A percentile compares a stretch with the other conserved stretches of the same genome.
phyloP scores from a whole-genome alignment of 1,284 basidiomycete genomes.

The Ustilago sp. region DNA sequence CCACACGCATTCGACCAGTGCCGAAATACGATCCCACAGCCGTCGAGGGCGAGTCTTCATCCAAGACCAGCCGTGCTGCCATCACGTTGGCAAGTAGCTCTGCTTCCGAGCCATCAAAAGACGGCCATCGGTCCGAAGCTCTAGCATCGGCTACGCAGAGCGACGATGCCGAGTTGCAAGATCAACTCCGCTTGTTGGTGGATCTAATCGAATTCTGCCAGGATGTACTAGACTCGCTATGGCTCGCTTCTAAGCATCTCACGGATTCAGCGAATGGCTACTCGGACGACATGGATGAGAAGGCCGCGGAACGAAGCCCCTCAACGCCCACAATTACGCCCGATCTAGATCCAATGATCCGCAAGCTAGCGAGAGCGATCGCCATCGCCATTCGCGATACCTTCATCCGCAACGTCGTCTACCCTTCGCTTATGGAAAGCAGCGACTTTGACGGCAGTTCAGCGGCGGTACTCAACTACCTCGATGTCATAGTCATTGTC shows the following conservation, averaged over 20 bases:
- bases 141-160: constrained; percentile 70
- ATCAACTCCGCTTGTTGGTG: constrained; percentile 85
- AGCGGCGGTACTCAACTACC: constrained; percentile 95
- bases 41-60: constrained; percentile 12
- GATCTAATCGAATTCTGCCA: constrained; percentile 91
- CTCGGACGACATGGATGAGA: constrained; percentile 18
- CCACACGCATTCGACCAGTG: constrained; percentile 68
- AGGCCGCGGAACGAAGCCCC: background rate
- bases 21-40: constrained; percentile 38
- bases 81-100: constrained; percentile 48
- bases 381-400: constrained; percentile 78
- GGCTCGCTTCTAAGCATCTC: constrained; percentile 32
- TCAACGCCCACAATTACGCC: background rate
- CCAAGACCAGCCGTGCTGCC: constrained; percentile 6
- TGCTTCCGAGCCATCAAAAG: constrained; percentile 10
- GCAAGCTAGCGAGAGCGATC: constrained; percentile 45
- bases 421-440: constrained; percentile 92
- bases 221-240: constrained; percentile 74
- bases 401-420: constrained; percentile 91
- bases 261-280: constrained; percentile 6
- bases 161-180: constrained; percentile 77
- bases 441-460: constrained; percentile 91
- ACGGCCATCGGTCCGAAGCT: constrained; percentile 15
- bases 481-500: constrained; percentile 74
- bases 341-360: constrained; percentile 36